Conservation (phyloP, 2,329 filamentous ascomycete genomes). For the Orbilia ellipsospora region DNA sequence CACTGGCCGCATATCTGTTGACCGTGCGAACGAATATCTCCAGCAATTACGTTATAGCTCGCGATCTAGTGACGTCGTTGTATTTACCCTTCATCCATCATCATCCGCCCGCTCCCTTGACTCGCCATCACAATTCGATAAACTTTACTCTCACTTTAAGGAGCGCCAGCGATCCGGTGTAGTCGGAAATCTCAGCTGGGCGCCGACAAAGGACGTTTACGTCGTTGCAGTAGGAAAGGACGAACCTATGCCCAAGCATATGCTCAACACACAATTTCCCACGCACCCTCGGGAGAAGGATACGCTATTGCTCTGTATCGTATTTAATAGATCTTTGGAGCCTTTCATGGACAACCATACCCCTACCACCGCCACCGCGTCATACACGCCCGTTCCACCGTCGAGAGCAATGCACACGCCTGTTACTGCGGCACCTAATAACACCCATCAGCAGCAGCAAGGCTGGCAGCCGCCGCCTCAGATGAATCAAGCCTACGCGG, state of each 20-base stretch:
- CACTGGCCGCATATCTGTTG: constrained; percentile 81
- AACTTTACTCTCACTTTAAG: constrained; percentile 87
- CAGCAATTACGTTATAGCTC: constrained; percentile 84
- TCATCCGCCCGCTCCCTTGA: constrained; percentile 68
- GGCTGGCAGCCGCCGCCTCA: constrained; percentile 40
- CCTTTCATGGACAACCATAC: constrained; percentile 42
- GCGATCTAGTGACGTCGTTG: constrained; percentile 79
- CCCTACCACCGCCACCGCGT: constrained; percentile 28
- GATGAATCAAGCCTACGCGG: constrained; percentile 12
- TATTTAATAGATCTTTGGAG: constrained; percentile 43
- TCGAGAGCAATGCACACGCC: constrained; percentile 36
- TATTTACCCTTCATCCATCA: constrained; percentile 75
- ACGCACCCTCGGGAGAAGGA: constrained; percentile 44
- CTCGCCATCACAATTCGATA: constrained; percentile 73
- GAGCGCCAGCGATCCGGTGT: constrained; percentile 87
- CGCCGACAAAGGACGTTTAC: constrained; percentile 88
- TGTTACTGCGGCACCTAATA: constrained; percentile 13
- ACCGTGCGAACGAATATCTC: constrained; percentile 89
- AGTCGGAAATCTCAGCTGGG: constrained; percentile 77
- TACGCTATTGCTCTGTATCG: constrained; percentile 42
- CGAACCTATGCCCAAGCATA: constrained; percentile 73
- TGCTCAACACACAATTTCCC: constrained; percentile 50
- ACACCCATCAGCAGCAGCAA: constrained; percentile 11
- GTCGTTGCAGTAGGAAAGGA: constrained; percentile 85
- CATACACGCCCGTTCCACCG: constrained; percentile 42